These are phyloP conservation scores for Tetrapisispora arboricola DNA, from an alignment of 805 yeast species.

Conservation along the genomic window DNA sequence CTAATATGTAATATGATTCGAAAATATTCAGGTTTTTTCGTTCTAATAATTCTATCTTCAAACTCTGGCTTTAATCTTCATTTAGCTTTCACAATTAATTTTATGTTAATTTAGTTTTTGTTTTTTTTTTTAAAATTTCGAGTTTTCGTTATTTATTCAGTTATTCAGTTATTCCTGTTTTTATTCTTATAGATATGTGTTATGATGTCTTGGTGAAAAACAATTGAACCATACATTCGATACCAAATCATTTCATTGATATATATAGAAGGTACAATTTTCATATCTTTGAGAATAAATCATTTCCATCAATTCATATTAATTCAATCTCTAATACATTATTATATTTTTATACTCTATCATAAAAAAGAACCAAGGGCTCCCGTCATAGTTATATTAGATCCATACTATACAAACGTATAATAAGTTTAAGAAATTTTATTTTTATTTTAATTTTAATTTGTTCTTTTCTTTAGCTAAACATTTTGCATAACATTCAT, in stretches of 20 bases:
- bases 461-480: too few species aligned
- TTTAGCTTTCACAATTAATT: too few species aligned
- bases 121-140: background rate
- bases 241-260: background rate
- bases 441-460: too few species aligned
- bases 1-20: too few species aligned
- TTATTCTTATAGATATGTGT: too few species aligned
- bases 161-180: too few species aligned
- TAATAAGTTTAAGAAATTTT: too few species aligned
- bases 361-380: background rate
- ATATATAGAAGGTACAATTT: background rate
- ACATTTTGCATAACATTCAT: background rate
- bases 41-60: background rate
- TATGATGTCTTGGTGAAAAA: background rate
- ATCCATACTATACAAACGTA: background rate
- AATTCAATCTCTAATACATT: background rate
- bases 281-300: too few species aligned
- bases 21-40: too few species aligned
- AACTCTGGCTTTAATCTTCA: too few species aligned
- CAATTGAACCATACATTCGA: background rate
- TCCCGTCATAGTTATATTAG: background rate
- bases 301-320: too few species aligned
- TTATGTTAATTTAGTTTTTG: background rate
- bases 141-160: background rate
- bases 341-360: background rate